Evolutionary conservation across 805 yeast genomes (phyloP), one percentile per base, ranked within the genome.

Genomic region (Saccharomycopsis fodiens): DNA sequence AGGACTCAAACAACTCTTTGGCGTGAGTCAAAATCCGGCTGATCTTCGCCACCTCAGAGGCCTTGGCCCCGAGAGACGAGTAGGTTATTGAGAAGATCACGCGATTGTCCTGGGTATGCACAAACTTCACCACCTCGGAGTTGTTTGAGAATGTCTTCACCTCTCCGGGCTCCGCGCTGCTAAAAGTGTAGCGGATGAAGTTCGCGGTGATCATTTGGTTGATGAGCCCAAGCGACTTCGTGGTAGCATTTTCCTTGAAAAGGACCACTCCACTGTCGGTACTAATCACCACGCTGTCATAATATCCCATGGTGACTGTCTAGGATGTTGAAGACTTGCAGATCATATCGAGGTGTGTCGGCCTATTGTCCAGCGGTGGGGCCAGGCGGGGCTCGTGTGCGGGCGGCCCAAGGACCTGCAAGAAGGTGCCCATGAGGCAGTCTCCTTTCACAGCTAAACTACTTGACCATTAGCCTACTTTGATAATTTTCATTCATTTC

Each of bases 1-100:
- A 65, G 63, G 17, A 67, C 63, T 32, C 34, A 36, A 50, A 50
- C 22, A 50, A 44, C 16, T 47, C 46, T 12, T 39, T 37, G 20
- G 41, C 27, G 17, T 50, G 51, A 10, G 30, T 35, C 39, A 47
- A 35, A 20, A 46, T 15, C 21, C 41, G 19, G n/a, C 23, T 30
- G 8, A 46, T 30, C 22, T 47, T 39, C 17, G 37, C 41, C 22
- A 41, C 32, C 15, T 43, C 40, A 12, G 42, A 32, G n/a, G 48
- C 19, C 17, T 39, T 44, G 4, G 39, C 44, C 2, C 43, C 17
- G 15, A 50, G 25, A 3, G 42, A 19, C 1, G 51, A 37, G 27
- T 47, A 50, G 10, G 21, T 27, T n/a, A 47, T 38, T 6, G 31
- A 15, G n/a, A 46, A n/a, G 16, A 50, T 27, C 12, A 50, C 16